A percentile compares a stretch with the other conserved stretches of the same genome.
Evolutionary conservation across 192 early-diverging fungal genomes (phyloP).

Genomic region (Haplosporangium gracile): DNA sequence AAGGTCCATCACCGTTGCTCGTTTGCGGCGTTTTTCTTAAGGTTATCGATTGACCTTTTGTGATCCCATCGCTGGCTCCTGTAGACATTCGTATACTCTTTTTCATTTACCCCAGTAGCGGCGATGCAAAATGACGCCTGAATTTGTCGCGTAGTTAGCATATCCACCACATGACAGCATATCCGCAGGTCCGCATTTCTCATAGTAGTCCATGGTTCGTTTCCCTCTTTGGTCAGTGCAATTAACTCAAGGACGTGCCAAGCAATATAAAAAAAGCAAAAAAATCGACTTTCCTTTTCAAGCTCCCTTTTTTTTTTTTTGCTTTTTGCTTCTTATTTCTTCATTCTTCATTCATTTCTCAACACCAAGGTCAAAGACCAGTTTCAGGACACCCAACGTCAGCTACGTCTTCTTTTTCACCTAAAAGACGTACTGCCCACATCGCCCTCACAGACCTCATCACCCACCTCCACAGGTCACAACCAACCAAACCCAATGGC

Average conservation of each 20-base stretch:
- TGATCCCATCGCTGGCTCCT: background rate
- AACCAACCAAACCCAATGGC: conserved; percentile 6
- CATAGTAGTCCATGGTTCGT: no score
- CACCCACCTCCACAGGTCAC: background rate
- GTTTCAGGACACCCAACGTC: background rate
- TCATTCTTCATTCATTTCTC: background rate
- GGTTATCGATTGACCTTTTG: background rate
- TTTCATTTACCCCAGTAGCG: no score
- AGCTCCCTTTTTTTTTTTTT: background rate
- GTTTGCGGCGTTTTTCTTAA: background rate
- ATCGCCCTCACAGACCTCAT: background rate
- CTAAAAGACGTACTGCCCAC: no score
- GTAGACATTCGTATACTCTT: background rate
- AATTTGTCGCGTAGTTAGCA: no score
- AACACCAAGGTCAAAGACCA: background rate
- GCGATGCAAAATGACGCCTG: no score
- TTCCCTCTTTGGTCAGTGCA: no score
- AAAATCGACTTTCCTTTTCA: conserved; percentile 5
- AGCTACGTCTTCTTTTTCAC: background rate
- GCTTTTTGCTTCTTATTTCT: background rate
- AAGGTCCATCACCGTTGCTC: background rate
- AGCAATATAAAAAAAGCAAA: background rate
- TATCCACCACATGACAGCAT: no score
- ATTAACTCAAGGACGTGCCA: background rate
- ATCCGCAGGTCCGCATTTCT: no score